Conservation (phyloP, 2,329 filamentous ascomycete genomes). For the Coleophoma crateriformis region DNA sequence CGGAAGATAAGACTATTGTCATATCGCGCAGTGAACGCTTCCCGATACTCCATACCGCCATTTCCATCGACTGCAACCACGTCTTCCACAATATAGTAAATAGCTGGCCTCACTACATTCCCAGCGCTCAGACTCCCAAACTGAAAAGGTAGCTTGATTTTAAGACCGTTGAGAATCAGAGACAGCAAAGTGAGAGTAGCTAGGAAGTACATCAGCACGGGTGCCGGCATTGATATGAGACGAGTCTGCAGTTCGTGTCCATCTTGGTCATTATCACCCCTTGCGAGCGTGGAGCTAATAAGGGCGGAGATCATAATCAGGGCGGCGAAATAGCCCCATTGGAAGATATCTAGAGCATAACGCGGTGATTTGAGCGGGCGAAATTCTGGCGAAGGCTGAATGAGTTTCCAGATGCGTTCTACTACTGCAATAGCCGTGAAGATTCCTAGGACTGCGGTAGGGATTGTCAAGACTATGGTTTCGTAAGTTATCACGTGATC, state of each 20-base stretch:
- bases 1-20: conserved; percentile 33
- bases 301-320: conserved; percentile 14
- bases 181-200: conserved; percentile 13
- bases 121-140: conserved; percentile 13
- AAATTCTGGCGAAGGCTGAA: conserved; percentile 6
- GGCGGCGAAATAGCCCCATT: conserved; percentile 18
- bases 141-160: conserved; percentile 12
- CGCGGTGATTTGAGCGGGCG: conserved; percentile 10
- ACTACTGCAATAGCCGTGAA: conserved; percentile 14
- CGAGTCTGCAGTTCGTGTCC: conserved; percentile 11
- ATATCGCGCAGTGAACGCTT: conserved; percentile 34
- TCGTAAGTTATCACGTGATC: conserved; percentile 6
- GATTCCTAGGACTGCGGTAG: conserved; percentile 15
- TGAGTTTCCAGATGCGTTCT: conserved; percentile 14
- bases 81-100: conserved; percentile 64
- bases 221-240: conserved; percentile 9
- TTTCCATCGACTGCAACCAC: conserved; percentile 63
- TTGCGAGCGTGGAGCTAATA: conserved; percentile 12
- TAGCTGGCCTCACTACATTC: conserved; percentile 36
- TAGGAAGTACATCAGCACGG: conserved; percentile 15
- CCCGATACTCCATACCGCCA: conserved; percentile 43
- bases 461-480: conserved; percentile 13
- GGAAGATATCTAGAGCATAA: conserved; percentile 14
- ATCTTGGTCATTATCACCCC: conserved; percentile 12
- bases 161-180: conserved; percentile 7